A percentile compares a stretch with the other conserved stretches of the same genome.
phyloP scores from a whole-genome alignment of 2,329 filamentous ascomycete genomes.

The Neonectria neomacrospora region DNA sequence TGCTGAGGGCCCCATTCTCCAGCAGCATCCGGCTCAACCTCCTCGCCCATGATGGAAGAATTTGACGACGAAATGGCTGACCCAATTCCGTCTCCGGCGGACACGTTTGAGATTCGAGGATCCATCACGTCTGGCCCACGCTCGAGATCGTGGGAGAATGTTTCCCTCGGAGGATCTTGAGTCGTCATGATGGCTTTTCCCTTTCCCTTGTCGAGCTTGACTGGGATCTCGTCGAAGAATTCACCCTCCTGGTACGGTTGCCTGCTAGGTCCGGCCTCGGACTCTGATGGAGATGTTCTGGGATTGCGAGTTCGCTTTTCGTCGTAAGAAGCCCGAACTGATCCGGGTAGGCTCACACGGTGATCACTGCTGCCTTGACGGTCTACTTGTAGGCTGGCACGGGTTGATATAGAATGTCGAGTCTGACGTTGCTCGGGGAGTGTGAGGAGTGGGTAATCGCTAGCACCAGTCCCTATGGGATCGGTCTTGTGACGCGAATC shows the following conservation, averaged over 20 bases:
- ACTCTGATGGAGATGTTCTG: conserved; percentile 40
- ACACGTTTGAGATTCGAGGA: conserved; percentile 60
- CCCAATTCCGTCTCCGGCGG: conserved; percentile 62
- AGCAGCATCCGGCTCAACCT: conserved; percentile 73
- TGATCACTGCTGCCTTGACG: conserved; percentile 57
- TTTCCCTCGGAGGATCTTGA: conserved; percentile 49
- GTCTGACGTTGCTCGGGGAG: conserved; percentile 62
- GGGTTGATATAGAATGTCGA: conserved; percentile 55
- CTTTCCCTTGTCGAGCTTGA: conserved; percentile 62
- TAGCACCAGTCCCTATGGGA: conserved; percentile 52
- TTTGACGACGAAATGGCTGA: conserved; percentile 66
- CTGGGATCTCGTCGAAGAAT: conserved; percentile 26
- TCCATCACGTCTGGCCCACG: conserved; percentile 61
- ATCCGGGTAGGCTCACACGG: conserved; percentile 64
- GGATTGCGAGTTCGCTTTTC: conserved; percentile 54
- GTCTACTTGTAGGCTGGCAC: conserved; percentile 64
- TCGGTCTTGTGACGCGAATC: conserved; percentile 51
- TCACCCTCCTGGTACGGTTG: conserved; percentile 25
- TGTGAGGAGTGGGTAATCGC: conserved; percentile 63
- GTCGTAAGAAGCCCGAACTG: conserved; percentile 66
- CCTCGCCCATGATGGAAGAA: conserved; percentile 72
- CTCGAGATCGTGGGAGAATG: conserved; percentile 65
- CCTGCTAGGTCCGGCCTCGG: conserved; percentile 33
- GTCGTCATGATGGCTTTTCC: conserved; percentile 60
- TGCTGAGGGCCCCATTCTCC: conserved; percentile 93